Conservation (phyloP, 257 asterid species). For the Striga asiatica region DNA sequence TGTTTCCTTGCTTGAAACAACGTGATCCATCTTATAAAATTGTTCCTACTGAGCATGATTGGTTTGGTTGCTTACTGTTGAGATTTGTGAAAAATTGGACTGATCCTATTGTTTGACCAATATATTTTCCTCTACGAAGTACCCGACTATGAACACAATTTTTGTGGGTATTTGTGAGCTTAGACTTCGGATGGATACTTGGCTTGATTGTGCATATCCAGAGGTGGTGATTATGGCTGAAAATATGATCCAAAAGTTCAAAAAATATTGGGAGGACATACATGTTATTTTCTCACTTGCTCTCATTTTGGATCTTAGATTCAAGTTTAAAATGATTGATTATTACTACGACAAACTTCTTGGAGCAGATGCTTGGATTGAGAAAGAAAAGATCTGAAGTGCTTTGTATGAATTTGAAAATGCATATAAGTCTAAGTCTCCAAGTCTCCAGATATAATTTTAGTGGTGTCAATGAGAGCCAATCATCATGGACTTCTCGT, state of each 20-base stretch:
- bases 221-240: background rate
- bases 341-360: too few species aligned
- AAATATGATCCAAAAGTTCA: background rate
- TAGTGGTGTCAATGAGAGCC: background rate
- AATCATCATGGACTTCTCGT: background rate
- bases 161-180: background rate
- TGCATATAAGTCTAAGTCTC: too few species aligned
- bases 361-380: too few species aligned
- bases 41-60: background rate
- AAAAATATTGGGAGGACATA: background rate
- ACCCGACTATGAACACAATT: background rate
- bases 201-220: background rate
- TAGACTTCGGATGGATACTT: background rate
- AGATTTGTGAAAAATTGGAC: background rate
- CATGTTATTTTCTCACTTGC: background rate
- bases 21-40: background rate
- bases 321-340: too few species aligned
- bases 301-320: background rate
- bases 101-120: background rate
- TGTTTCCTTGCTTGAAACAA: background rate
- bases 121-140: background rate
- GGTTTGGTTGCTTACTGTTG: background rate
- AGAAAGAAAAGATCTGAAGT: too few species aligned
- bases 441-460: too few species aligned
- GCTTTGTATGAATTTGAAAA: too few species aligned